Conservation (phyloP, 2,329 filamentous ascomycete genomes). For the Penicillium freii region DNA sequence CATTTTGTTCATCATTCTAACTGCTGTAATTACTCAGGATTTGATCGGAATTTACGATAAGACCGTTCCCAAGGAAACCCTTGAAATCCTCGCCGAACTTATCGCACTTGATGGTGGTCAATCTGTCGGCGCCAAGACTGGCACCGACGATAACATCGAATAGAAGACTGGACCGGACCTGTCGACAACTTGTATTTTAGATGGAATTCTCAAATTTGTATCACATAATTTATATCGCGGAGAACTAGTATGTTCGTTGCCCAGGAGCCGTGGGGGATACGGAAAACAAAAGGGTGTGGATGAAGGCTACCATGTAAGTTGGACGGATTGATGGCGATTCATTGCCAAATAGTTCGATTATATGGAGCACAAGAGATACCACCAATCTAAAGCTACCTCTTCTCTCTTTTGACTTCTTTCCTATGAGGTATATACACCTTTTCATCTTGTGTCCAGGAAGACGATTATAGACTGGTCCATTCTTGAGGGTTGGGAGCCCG, state of each 20-base stretch:
- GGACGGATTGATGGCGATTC: not conserved
- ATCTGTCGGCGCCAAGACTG: constrained; percentile 29
- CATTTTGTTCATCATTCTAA: not conserved
- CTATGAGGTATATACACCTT: not conserved
- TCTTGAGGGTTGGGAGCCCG: no score
- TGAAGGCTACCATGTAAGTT: not conserved
- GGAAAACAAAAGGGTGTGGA: not conserved
- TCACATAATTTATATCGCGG: constrained; percentile 9
- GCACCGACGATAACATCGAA: constrained; percentile 38
- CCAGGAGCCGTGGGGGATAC: not conserved
- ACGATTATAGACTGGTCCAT: not conserved
- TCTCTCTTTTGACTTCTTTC: not conserved
- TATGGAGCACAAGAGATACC: not conserved
- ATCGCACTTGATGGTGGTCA: constrained; percentile 74
- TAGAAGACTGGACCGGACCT: constrained; percentile 21
- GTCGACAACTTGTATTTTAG: constrained; percentile 13
- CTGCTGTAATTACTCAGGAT: constrained; percentile 48
- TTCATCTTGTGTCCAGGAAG: not conserved
- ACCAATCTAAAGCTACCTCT: not conserved
- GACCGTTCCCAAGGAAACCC: constrained; percentile 94
- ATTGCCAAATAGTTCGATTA: not conserved
- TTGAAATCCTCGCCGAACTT: constrained; percentile 97
- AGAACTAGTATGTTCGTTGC: not conserved
- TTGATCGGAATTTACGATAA: constrained; percentile 97
- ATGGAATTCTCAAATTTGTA: constrained; percentile 12